phyloP scores from a whole-genome alignment of 306 rosid genomes.

The Corylus avellana region DNA sequence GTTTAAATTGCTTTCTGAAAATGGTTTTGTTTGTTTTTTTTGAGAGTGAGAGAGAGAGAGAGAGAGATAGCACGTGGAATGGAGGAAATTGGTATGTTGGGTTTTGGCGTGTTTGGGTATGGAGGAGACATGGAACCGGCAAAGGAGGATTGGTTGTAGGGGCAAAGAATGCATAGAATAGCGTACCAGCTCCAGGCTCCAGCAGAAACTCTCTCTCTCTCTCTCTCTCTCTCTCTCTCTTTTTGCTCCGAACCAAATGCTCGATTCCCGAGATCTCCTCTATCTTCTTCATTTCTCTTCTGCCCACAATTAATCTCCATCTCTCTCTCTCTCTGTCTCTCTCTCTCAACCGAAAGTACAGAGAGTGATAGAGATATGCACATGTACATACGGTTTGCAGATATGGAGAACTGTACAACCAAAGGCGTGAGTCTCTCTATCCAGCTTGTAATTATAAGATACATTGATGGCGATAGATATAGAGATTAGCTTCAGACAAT shows the following conservation, averaged over 20 bases:
- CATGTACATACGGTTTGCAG: constrained; percentile 24
- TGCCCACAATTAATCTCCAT: constrained; percentile 32
- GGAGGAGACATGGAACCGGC: constrained; percentile 73
- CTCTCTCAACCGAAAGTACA: constrained; percentile 28
- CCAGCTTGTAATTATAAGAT: constrained; percentile 28
- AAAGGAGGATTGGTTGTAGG: constrained; percentile 55
- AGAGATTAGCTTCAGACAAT: constrained; percentile 13
- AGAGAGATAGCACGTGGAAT: constrained; percentile 25
- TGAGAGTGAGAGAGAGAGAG: background rate
- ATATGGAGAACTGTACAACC: constrained; percentile 38
- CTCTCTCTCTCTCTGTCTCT: constrained; percentile 4
- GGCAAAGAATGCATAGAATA: constrained; percentile 57
- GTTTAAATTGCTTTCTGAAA: background rate
- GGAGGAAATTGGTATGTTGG: constrained; percentile 23
- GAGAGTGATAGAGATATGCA: constrained; percentile 22
- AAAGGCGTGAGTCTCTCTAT: constrained; percentile 43
- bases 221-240: background rate
- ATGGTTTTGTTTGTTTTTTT: background rate
- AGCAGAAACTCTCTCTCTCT: background rate
- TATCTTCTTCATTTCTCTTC: constrained; percentile 7
- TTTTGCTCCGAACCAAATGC: constrained; percentile 10
- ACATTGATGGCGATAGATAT: constrained; percentile 26
- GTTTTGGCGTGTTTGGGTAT: constrained; percentile 54
- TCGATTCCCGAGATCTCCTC: constrained; percentile 26
- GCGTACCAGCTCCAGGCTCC: constrained; percentile 38